Conservation (phyloP, 208 protist species). For the Trypanosoma conorhini region DNA sequence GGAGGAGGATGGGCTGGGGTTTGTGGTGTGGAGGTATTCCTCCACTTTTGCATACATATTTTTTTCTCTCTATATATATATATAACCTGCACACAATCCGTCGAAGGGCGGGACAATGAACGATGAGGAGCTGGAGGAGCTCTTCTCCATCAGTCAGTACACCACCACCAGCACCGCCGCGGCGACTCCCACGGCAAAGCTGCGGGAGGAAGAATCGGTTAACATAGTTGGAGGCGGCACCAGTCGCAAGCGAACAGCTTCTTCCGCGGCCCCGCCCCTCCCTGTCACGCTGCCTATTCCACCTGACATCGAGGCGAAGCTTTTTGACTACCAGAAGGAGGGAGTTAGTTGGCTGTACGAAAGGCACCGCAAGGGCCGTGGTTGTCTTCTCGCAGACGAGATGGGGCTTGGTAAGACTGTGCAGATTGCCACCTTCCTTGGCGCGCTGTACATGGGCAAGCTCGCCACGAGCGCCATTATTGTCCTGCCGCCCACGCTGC, state of each 20-base stretch:
- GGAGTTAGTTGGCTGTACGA: constrained; percentile 96
- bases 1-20: not conserved
- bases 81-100: constrained; percentile 6
- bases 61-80: constrained; percentile 3
- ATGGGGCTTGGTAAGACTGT: constrained; percentile 98
- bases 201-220: constrained; percentile 17
- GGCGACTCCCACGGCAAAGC: not conserved
- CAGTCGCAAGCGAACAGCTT: not conserved
- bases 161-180: not conserved
- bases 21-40: not conserved
- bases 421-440: constrained; percentile 93
- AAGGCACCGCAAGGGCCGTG: constrained; percentile 90
- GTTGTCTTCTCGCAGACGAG: constrained; percentile 98
- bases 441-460: constrained; percentile 63
- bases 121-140: constrained; percentile 65
- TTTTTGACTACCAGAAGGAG: constrained; percentile 95
- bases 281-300: constrained; percentile 30
- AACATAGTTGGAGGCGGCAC: constrained; percentile 8
- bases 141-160: constrained; percentile 56
- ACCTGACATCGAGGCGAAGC: constrained; percentile 31
- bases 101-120: constrained; percentile 8
- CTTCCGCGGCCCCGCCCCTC: not conserved
- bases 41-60: constrained; percentile 9
- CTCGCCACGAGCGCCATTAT: constrained; percentile 93
- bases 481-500: constrained; percentile 87